These are phyloP conservation scores for Globisporangium nodosum DNA, from an alignment of 352 stramenopile species.

Conservation along the genomic window DNA sequence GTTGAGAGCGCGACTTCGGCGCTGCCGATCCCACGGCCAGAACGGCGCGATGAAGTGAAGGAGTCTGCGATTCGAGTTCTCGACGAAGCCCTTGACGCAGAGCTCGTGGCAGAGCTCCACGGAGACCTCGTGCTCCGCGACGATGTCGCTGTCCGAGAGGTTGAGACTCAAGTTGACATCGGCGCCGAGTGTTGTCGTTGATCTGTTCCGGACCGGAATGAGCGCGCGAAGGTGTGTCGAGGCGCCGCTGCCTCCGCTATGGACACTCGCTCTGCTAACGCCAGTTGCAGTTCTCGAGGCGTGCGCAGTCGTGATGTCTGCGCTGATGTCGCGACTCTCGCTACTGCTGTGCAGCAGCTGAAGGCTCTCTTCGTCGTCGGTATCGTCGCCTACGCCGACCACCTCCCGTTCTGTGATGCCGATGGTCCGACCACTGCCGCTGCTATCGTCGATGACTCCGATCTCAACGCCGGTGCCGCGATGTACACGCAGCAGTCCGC, in stretches of 20 bases:
- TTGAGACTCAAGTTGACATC: slow-evolving; percentile 9
- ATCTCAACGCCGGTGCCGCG: slow-evolving; percentile 10
- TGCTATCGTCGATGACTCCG: not conserved
- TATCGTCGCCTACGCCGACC: not conserved
- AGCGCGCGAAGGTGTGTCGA: slow-evolving; percentile 2
- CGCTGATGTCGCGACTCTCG: not conserved
- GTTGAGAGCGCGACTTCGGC: not conserved
- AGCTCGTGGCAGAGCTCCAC: slow-evolving; percentile 73
- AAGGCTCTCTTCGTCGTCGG: slow-evolving; percentile 3
- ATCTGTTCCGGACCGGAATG: slow-evolving; percentile 8
- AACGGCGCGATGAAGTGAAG: slow-evolving; percentile 67
- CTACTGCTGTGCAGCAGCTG: slow-evolving; percentile 7
- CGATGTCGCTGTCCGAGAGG: slow-evolving; percentile 19
- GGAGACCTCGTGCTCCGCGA: slow-evolving; percentile 48
- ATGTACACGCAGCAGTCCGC: slow-evolving; percentile 23
- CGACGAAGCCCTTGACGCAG: slow-evolving; percentile 63
- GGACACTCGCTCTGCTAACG: not conserved
- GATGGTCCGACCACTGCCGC: not conserved
- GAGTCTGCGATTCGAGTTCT: slow-evolving; percentile 46
- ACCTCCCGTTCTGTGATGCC: not conserved
- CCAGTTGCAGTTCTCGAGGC: not conserved
- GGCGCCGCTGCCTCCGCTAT: not conserved
- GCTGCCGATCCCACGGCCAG: slow-evolving; percentile 33
- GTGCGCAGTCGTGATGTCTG: not conserved
- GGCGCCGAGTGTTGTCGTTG: slow-evolving; percentile 2